These are phyloP conservation scores for Croton laevigatus DNA, from an alignment of 441 rosid genomes.

Conservation along the genomic window DNA sequence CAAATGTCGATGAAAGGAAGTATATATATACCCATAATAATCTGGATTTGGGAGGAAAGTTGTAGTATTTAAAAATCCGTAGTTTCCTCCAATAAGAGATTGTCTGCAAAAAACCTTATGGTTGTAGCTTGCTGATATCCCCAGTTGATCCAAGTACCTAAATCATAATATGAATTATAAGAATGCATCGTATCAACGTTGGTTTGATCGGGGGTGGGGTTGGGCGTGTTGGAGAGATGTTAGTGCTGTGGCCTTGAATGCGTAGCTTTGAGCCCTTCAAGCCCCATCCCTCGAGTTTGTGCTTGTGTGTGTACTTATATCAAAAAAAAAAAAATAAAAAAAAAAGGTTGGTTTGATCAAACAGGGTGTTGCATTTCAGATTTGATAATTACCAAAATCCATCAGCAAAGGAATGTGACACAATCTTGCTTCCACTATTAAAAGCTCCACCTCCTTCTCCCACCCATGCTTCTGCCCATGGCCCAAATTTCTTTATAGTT, in stretches of 20 bases:
- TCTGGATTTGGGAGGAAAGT: constrained; percentile 57
- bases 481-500: constrained; percentile 28
- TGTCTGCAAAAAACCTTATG: constrained; percentile 64
- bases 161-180: background rate
- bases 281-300: no score
- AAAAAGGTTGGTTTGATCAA: no score
- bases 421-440: constrained; percentile 62
- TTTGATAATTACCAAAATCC: constrained; percentile 49
- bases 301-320: no score
- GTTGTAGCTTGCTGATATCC: constrained; percentile 48
- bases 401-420: constrained; percentile 45
- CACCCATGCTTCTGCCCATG: constrained; percentile 56
- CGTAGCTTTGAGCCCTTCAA: no score
- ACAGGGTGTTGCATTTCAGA: no score
- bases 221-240: no score
- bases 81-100: constrained; percentile 67
- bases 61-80: constrained; percentile 47
- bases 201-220: no score
- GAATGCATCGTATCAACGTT: no score
- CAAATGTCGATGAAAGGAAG: background rate
- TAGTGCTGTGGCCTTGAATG: no score
- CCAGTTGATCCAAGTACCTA: constrained; percentile 62
- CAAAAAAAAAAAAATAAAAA: no score
- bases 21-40: constrained; percentile 41
- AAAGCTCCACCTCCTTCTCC: constrained; percentile 65